Evolutionary conservation across 192 early-diverging fungal species (phyloP), one percentile per base, ranked within the genome.

Genomic region (Podochytrium sp.): DNA sequence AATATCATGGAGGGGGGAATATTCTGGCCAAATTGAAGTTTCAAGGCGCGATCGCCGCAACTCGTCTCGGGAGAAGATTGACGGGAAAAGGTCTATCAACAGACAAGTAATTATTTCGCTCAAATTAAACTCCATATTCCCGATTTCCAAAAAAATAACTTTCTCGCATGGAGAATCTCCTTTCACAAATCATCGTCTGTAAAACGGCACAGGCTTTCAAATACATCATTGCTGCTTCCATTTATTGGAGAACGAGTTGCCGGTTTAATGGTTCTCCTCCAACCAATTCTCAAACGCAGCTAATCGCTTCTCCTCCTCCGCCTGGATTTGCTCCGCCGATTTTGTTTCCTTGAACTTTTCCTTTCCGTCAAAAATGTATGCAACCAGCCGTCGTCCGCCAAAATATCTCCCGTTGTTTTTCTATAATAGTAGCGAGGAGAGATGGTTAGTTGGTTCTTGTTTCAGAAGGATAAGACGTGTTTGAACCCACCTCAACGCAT

Each of bases 221-320:
- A n/a, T n/a, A n/a, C n/a, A n/a, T n/a, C n/a, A n/a, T n/a, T n/a
- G n/a, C n/a, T n/a, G n/a, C n/a, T n/a, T n/a, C 12, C 52, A 7
- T 55, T 55, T 55, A 55, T 55, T 55, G 52, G 23, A 55, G 7
- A 23, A 23, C 5, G 25, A 20, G 30, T 6, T 55, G 52, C 25
- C 7, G 30, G 10, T 50, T 78, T 50, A 78, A 55, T 79, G 55
- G 43, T 82, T 67, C 40, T 78, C 25, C 75, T 98, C 95, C 57
- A 98, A 80, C 97, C 95, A 98, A 75, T 90, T 87, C 35, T 91
- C 92, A 81, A 94, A 99, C 14, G 88, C 86, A 60, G 94, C 95
- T 75, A 96, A 82, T 43, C 97, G 85, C 65, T 79, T 81, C 78
- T 87, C 86, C 74, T 92, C 90, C 65, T 90, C 87, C 60, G 91